A percentile compares a stretch with the other conserved stretches of the same genome.
Conservation (phyloP, 371 early-diverging fungal species). For the Mortierella sp. region DNA sequence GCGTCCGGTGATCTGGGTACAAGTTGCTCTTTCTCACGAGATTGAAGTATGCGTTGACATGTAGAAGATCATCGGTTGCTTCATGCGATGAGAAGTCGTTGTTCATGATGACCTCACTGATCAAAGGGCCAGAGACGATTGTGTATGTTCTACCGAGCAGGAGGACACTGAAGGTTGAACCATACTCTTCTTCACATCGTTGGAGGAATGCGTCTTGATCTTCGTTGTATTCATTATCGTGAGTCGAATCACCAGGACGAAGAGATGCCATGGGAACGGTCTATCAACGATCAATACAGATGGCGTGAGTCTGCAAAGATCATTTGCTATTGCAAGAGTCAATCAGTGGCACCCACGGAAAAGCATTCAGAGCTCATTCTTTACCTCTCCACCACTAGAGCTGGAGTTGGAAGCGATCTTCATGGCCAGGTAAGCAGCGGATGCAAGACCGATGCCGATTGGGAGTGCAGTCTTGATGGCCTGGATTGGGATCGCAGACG, state of each 20-base stretch:
- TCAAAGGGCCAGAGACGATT: constrained; percentile 19
- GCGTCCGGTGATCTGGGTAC: constrained; percentile 10
- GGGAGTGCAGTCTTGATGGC: constrained; percentile 35
- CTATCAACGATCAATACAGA: constrained; percentile 8
- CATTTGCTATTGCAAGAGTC: no score
- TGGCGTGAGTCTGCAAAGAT: neutral
- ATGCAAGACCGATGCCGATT: constrained; percentile 38
- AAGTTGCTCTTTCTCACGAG: constrained; percentile 27
- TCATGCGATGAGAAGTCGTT: constrained; percentile 22
- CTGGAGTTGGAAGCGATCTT: constrained; percentile 7
- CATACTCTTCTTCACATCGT: constrained; percentile 20
- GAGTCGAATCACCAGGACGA: constrained; percentile 26
- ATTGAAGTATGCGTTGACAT: constrained; percentile 6
- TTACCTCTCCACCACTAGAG: constrained; percentile 23
- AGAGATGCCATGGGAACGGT: constrained; percentile 30
- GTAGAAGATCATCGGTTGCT: constrained; percentile 21
- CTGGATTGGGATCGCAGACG: no score
- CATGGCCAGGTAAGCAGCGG: constrained; percentile 31
- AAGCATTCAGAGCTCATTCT: no score
- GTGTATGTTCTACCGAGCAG: constrained; percentile 12
- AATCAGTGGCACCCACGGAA: no score
- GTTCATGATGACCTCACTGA: constrained; percentile 35
- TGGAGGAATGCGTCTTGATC: constrained; percentile 22
- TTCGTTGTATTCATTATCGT: constrained; percentile 20
- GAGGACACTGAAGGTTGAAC: constrained; percentile 21